Base-by-base conservation (phyloP, 2,329 filamentous ascomycete species). In the Mycosphaerella arachidis region DNA sequence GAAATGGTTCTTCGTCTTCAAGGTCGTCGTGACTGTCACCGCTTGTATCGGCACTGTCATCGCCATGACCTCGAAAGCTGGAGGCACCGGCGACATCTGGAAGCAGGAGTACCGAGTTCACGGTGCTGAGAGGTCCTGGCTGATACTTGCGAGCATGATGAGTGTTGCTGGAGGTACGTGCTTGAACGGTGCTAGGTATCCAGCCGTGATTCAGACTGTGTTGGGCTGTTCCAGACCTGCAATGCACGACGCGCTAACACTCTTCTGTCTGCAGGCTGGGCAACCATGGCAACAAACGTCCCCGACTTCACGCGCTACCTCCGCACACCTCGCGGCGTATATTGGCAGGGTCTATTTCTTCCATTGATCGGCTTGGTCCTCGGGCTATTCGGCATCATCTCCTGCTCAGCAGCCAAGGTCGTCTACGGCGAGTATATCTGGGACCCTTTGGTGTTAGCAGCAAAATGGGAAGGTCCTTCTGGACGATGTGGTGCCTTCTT, bases 321-420 rank as follows among this genome's bases (percentile, higher is more conserved):
- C 48, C 69, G 68, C 52, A 65, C 57, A 27, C 67, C 68, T 10
- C 64, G 62, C n/a, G 70, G 67, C 10, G 68, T 71, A 31, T 72
- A 76, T 57, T 68, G 75, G 60, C 74, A 77, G 60, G 68, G 71
- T 2, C 60, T 75, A 20, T 72, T 76, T 60, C 74, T 84, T 3
- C 81, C 82, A 1, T 68, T 82, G 6, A 72, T 83, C 61, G 82
- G 81, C 20, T 54, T 68, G 12, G 67, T 70, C 79, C 68, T 74
- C 75, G 62, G 82, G 77, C 70, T 83, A 58, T 68, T 67, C 24
- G 85, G 85, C 33, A 86, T 87, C 66, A 78, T 85, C 43, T 81
- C 82, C 18, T 83, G 84, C 0, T 82, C 80, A 0, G 83, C 84
- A 7, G 78, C 78, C 35, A 77, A 78, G 40, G 78, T 82, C 12